Evolutionary conservation across 1,139 yeast genomes (phyloP), one percentile per base, ranked within the genome.

Genomic region (Geotrichum citri-aurantii): DNA sequence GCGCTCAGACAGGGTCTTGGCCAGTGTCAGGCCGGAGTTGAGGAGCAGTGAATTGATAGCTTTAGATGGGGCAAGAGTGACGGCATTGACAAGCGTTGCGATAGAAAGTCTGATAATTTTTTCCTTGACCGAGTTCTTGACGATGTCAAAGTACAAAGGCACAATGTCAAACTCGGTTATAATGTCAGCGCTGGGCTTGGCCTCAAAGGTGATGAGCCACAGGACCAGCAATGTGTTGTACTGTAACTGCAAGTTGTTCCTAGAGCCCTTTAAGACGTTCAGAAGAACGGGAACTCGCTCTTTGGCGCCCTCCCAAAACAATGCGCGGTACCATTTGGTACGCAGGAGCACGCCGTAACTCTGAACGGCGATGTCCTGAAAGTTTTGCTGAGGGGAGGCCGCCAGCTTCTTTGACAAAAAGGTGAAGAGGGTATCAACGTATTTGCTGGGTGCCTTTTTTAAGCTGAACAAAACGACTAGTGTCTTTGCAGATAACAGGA

Each of bases 71-170:
- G 74, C 75, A 40, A 69, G 62, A 19, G 71, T 64, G 49, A 72
- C 68, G 27, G 72, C 62, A 63, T 77, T 77, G 67, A 86, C 80
- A 63, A 93, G 76, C 50, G 86, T 83, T 1, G 96, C 86, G 47
- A 90, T 79, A 24, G 95, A 79, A 56, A 93, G 78, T 70, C 99
- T 81, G 48, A 90, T 88, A 60, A 93, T 84, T 75, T 93, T 93
- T 75, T 92, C 95, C 77, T 93, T 93, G 66, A 93, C 88, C 1
- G 97, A 89, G 62, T 84, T 83, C 70, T 86, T 88, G 58, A 87
- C 80, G 59, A 89, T 76, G 59, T 82, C 85, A 24, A 93, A 81
- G 65, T 80, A 80, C 63, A 83, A 75, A 55, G 83, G 81, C 26
- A 80, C 68, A 56, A 79, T 69, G 54, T 77, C 79, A 63, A 77